Conservation (phyloP, 495 filamentous ascomycete species). For the Penicillium steckii region DNA sequence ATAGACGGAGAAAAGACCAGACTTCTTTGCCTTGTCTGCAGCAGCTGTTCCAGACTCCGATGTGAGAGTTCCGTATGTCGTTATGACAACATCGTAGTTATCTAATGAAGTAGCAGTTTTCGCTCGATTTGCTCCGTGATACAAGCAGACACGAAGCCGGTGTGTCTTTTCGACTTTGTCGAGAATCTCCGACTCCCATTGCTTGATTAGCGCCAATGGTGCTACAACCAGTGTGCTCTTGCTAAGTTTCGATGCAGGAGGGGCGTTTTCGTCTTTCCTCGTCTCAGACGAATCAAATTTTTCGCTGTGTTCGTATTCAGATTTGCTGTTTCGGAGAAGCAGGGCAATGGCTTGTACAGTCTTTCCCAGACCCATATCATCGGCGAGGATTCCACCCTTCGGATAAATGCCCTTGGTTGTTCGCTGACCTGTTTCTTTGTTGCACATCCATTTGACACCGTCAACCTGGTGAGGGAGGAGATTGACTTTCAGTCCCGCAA, state of each 20-base stretch:
- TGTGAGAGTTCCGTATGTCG: constrained; percentile 91
- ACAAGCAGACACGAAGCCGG: constrained; percentile 74
- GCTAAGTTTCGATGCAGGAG: constrained; percentile 60
- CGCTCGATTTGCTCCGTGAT: constrained; percentile 83
- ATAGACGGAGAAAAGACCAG: constrained; percentile 84
- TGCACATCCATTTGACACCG: constrained; percentile 89
- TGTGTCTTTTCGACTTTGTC: constrained; percentile 69
- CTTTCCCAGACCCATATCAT: constrained; percentile 96
- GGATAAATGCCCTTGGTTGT: constrained; percentile 75
- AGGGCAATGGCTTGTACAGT: constrained; percentile 87
- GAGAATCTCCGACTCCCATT: constrained; percentile 93
- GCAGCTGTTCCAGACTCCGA: constrained; percentile 70
- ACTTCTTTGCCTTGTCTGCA: constrained; percentile 61
- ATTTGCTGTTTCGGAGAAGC: constrained; percentile 78
- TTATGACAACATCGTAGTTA: constrained; percentile 93
- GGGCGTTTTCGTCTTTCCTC: constrained; percentile 38
- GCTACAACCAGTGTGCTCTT: constrained; percentile 88
- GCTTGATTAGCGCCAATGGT: constrained; percentile 92
- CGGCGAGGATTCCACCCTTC: constrained; percentile 84
- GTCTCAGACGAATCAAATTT: constrained; percentile 25
- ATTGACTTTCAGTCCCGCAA: constrained; percentile 81
- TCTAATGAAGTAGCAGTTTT: constrained; percentile 72
- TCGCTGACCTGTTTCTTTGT: constrained; percentile 76
- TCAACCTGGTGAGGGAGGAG: constrained; percentile 91
- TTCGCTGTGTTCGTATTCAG: constrained; percentile 46